A percentile compares a stretch with the other conserved stretches of the same genome.
phyloP scores from a whole-genome alignment of 2,329 filamentous ascomycete species.

The Penicillium expansum region DNA sequence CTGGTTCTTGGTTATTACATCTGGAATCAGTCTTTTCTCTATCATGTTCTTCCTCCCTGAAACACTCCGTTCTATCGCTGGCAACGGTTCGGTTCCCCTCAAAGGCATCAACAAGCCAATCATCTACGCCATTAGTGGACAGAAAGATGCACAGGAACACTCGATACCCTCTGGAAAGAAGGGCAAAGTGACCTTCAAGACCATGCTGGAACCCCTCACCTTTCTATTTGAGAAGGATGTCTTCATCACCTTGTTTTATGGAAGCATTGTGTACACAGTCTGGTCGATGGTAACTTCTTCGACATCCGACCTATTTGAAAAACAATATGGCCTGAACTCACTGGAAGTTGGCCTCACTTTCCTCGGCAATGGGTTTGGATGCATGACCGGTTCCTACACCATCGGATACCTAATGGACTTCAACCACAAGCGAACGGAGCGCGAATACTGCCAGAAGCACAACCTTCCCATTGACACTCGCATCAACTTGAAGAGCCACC shows the following conservation, averaged over 20 bases:
- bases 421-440: constrained; percentile 37
- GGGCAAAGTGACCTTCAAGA: constrained; percentile 32
- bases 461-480: constrained; percentile 29
- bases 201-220: constrained; percentile 40
- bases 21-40: constrained; percentile 35
- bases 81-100: constrained; percentile 44
- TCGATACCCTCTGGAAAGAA: constrained; percentile 15
- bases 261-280: constrained; percentile 46
- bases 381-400: constrained; percentile 42
- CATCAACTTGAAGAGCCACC: constrained; percentile 31
- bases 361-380: constrained; percentile 44
- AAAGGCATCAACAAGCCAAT: constrained; percentile 43
- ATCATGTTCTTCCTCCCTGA: constrained; percentile 48
- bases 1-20: constrained; percentile 43
- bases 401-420: constrained; percentile 46
- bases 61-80: constrained; percentile 47
- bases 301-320: constrained; percentile 41
- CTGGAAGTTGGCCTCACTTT: constrained; percentile 44
- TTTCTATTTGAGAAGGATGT: constrained; percentile 50
- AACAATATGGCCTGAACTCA: constrained; percentile 40
- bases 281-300: constrained; percentile 52
- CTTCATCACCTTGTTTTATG: constrained; percentile 44
- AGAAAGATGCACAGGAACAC: constrained; percentile 17
- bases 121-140: constrained; percentile 30
- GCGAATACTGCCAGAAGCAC: constrained; percentile 33